phyloP scores from a whole-genome alignment of 2,329 filamentous ascomycete species.

The Aureobasidium sp. region DNA sequence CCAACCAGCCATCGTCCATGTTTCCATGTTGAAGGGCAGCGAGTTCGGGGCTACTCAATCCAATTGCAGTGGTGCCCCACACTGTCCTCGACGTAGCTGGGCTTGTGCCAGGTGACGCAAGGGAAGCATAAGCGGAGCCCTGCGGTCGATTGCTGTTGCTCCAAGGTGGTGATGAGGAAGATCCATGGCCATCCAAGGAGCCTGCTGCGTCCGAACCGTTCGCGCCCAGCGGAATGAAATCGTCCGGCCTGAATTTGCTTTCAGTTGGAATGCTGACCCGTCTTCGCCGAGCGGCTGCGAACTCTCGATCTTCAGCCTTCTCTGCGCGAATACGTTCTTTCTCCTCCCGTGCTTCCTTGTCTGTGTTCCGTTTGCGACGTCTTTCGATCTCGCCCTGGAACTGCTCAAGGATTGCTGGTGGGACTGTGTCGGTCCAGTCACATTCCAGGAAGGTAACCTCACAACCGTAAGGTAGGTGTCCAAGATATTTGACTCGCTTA shows the following conservation, averaged over 20 bases:
- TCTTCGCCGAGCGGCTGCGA: slow-evolving; percentile 58
- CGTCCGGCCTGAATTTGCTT: slow-evolving; percentile 40
- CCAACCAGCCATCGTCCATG: slow-evolving; percentile 76
- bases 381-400: slow-evolving; percentile 71
- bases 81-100: slow-evolving; percentile 70
- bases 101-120: slow-evolving; percentile 73
- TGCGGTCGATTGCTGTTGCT: slow-evolving; percentile 49
- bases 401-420: slow-evolving; percentile 60
- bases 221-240: slow-evolving; percentile 33
- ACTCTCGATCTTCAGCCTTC: slow-evolving; percentile 61
- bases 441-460: slow-evolving; percentile 87
- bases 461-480: slow-evolving; percentile 81
- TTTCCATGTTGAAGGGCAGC: slow-evolving; percentile 33
- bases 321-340: slow-evolving; percentile 76
- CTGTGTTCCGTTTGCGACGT: slow-evolving; percentile 65
- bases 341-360: slow-evolving; percentile 80
- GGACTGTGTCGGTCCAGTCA: slow-evolving; percentile 87
- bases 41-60: slow-evolving; percentile 48
- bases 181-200: slow-evolving; percentile 25
- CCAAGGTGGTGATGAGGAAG: slow-evolving; percentile 41
- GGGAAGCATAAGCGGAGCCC: slow-evolving; percentile 53
- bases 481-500: slow-evolving; percentile 76
- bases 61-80: slow-evolving; percentile 75
- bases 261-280: slow-evolving; percentile 44
- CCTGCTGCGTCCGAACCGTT: slow-evolving; percentile 20